These are phyloP conservation scores for Agapanthus africanus DNA, from an alignment of 106 monocot species.

Conservation along the genomic window DNA sequence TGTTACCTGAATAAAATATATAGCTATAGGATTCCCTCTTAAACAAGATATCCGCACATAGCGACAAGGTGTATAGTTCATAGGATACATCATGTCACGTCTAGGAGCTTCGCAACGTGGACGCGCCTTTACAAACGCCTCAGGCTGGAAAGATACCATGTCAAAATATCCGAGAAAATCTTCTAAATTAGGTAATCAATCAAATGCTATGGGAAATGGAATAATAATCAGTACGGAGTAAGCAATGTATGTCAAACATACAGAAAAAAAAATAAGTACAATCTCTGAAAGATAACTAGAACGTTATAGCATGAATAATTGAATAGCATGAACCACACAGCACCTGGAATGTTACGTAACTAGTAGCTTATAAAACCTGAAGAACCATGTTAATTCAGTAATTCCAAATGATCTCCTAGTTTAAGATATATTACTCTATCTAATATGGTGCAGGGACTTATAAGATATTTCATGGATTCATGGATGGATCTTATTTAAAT, in stretches of 20 bases:
- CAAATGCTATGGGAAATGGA: not conserved
- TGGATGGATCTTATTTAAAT: too few species aligned
- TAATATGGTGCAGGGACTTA: too few species aligned
- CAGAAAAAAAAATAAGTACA: not conserved
- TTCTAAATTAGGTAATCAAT: not conserved
- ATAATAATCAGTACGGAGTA: not conserved
- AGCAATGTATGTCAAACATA: not conserved
- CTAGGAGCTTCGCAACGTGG: conserved; percentile 96
- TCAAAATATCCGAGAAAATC: not conserved
- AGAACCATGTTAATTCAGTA: not conserved
- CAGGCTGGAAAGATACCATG: conserved; percentile 52
- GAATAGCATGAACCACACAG: not conserved
- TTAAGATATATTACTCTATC: too few species aligned
- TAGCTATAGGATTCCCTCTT: conserved; percentile 93
- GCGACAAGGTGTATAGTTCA: conserved; percentile 85
- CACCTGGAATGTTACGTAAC: not conserved
- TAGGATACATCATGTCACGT: conserved; percentile 84
- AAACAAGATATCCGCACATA: conserved; percentile 93
- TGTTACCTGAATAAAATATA: conserved; percentile 98
- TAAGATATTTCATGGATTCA: too few species aligned
- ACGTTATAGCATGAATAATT: not conserved
- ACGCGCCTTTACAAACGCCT: conserved; percentile 86
- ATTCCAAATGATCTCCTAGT: not conserved
- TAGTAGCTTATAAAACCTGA: not conserved
- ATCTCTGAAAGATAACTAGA: not conserved